Percentiles rank a stretch among this genome's conserved stretches.
Conservation (phyloP, 2,329 filamentous ascomycete genomes). For the Xylaria multiplex region DNA sequence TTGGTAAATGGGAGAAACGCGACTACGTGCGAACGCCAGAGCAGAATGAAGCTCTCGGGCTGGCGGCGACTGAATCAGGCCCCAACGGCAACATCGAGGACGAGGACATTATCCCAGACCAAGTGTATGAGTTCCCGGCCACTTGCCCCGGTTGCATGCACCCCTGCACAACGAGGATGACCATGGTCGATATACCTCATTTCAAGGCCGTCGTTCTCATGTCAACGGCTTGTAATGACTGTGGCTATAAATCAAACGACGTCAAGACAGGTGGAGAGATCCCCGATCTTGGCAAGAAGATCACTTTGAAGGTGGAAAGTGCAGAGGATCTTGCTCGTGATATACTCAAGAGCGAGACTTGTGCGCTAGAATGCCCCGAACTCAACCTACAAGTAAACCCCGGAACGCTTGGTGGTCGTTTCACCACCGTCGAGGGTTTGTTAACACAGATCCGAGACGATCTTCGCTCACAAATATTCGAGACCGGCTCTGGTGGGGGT, state of each 20-base stretch:
- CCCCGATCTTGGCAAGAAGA: slow-evolving; percentile 84
- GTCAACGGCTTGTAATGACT: slow-evolving; percentile 90
- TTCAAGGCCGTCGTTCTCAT: slow-evolving; percentile 98
- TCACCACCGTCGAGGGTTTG: slow-evolving; percentile 95
- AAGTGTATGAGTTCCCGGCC: slow-evolving; percentile 92
- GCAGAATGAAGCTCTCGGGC: slow-evolving; percentile 87
- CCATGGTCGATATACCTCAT: slow-evolving; percentile 97
- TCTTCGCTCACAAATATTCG: slow-evolving; percentile 87
- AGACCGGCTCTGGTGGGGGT: slow-evolving; percentile 70
- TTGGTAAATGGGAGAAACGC: slow-evolving; percentile 88
- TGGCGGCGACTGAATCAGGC: slow-evolving; percentile 66
- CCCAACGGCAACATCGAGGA: slow-evolving; percentile 69
- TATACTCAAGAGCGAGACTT: slow-evolving; percentile 96
- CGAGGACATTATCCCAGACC: slow-evolving; percentile 89
- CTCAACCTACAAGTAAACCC: slow-evolving; percentile 88
- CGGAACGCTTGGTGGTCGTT: slow-evolving; percentile 92
- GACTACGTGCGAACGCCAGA: slow-evolving; percentile 85
- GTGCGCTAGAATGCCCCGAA: slow-evolving; percentile 85
- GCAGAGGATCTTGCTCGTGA: slow-evolving; percentile 84
- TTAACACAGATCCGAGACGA: slow-evolving; percentile 93
- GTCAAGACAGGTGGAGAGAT: slow-evolving; percentile 97
- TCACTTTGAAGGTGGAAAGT: slow-evolving; percentile 77
- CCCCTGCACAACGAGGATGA: slow-evolving; percentile 92
- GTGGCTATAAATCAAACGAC: slow-evolving; percentile 94
- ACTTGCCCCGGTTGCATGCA: slow-evolving; percentile 91